A percentile compares a stretch with the other conserved stretches of the same genome.
phyloP scores from a whole-genome alignment of 495 filamentous ascomycete species.

The Neurospora cerealis region DNA sequence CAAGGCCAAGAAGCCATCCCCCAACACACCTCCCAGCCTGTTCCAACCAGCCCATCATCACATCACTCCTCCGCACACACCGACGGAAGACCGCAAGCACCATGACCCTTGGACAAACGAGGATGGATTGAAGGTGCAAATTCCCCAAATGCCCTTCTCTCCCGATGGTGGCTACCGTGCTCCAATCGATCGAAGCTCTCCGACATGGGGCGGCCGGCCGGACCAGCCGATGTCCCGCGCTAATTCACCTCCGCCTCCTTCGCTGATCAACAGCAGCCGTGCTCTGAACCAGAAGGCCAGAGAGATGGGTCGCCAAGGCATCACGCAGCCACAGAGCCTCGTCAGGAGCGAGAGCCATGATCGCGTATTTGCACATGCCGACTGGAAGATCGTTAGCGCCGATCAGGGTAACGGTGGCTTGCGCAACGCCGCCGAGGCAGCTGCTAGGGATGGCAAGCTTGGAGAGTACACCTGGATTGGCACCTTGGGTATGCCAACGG shows the following conservation, averaged over 20 bases:
- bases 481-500: constrained; percentile 84
- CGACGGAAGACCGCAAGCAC: constrained; percentile 44
- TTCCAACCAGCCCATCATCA: constrained; percentile 29
- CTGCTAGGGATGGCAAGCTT: constrained; percentile 50
- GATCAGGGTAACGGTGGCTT: constrained; percentile 88
- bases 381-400: constrained; percentile 75
- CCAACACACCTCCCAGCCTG: constrained; percentile 33
- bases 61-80: constrained; percentile 47
- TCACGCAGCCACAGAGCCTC: constrained; percentile 34
- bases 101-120: constrained; percentile 53
- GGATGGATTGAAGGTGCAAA: constrained; percentile 36
- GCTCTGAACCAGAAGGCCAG: constrained; percentile 44
- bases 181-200: constrained; percentile 54
- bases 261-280: constrained; percentile 52
- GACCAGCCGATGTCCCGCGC: constrained; percentile 68
- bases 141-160: constrained; percentile 23
- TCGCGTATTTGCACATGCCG: constrained; percentile 52
- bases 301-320: constrained; percentile 36
- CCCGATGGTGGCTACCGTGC: constrained; percentile 26
- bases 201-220: constrained; percentile 58
- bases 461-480: constrained; percentile 78
- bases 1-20: constrained; percentile 16
- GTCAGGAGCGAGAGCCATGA: constrained; percentile 47
- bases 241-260: constrained; percentile 56
- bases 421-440: constrained; percentile 74